These are phyloP conservation scores for Phytophthora pseudosyringae DNA, from an alignment of 352 stramenopile genomes.

Conservation along the genomic window DNA sequence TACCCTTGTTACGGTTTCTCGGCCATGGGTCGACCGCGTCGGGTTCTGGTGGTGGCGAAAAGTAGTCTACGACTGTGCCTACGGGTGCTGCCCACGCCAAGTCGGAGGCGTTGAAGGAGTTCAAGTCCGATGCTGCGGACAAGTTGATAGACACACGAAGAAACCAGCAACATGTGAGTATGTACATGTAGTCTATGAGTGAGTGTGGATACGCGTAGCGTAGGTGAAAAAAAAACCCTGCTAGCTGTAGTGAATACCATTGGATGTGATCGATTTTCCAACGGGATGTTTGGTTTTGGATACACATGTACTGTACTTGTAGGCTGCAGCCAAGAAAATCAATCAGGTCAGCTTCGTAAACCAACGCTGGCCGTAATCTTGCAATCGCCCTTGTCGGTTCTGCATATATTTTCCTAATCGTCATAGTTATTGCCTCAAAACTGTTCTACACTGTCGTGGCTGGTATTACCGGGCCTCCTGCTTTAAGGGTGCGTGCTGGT, in stretches of 20 bases:
- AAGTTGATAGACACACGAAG: background rate
- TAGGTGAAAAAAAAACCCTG: too few species aligned
- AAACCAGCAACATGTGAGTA: background rate
- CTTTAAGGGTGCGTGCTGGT: slow-evolving; percentile 13
- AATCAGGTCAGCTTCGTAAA: too few species aligned
- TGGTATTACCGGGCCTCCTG: slow-evolving; percentile 20
- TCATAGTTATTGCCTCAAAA: slow-evolving; percentile 40
- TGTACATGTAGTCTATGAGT: too few species aligned
- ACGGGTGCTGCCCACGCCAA: background rate
- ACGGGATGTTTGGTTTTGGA: too few species aligned
- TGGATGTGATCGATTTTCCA: too few species aligned
- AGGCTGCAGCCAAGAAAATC: too few species aligned
- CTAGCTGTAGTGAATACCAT: too few species aligned
- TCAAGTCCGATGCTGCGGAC: background rate
- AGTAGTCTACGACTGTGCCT: background rate
- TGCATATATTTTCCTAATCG: slow-evolving; percentile 35
- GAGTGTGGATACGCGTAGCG: too few species aligned
- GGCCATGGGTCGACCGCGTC: background rate
- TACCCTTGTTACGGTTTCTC: background rate
- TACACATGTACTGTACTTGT: too few species aligned
- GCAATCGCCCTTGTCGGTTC: too few species aligned
- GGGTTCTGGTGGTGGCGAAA: background rate
- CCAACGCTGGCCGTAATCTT: too few species aligned
- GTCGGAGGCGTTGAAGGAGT: background rate
- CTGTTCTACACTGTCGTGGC: slow-evolving; percentile 28